Evolutionary conservation across 805 yeast genomes (phyloP).

Genomic region (Zygoascus bituminiphila): DNA sequence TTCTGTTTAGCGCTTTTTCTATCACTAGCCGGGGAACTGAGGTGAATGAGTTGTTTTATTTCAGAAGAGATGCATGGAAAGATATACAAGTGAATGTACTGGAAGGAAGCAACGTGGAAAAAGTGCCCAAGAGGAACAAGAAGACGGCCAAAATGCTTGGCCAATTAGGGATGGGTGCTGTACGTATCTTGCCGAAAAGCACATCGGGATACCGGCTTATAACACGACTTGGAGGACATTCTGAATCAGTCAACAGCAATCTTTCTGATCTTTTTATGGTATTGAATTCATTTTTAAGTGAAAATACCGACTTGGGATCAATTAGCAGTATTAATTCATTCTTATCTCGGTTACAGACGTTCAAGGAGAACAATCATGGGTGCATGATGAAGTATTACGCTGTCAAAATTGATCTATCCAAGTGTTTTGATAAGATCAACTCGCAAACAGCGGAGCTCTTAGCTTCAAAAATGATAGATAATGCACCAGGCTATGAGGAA

Average conservation of each 20-base stretch:
- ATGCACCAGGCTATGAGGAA: neutral
- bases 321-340: neutral
- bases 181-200: slow-evolving; percentile 43
- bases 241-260: slow-evolving; percentile 16
- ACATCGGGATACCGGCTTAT: slow-evolving; percentile 36
- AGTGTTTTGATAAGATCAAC: slow-evolving; percentile 65
- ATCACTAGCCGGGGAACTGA: slow-evolving; percentile 49
- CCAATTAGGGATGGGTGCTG: neutral
- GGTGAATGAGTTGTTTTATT: slow-evolving; percentile 37
- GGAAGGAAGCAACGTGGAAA: slow-evolving; percentile 31
- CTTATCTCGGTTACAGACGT: neutral
- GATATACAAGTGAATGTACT: slow-evolving; percentile 35
- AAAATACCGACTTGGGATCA: neutral
- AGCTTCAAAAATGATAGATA: slow-evolving; percentile 10
- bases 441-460: slow-evolving; percentile 9
- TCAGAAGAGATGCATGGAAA: slow-evolving; percentile 54
- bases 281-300: slow-evolving; percentile 8
- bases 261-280: slow-evolving; percentile 23
- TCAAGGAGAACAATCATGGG: neutral
- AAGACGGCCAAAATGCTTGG: slow-evolving; percentile 12
- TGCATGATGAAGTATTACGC: slow-evolving; percentile 27
- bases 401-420: slow-evolving; percentile 65
- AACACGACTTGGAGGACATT: slow-evolving; percentile 6
- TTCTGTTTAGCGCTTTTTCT: slow-evolving; percentile 53
- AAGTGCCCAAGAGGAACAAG: slow-evolving; percentile 9